Evolutionary conservation across 2,329 filamentous ascomycete species (phyloP).

Genomic region (Cytospora piceae): DNA sequence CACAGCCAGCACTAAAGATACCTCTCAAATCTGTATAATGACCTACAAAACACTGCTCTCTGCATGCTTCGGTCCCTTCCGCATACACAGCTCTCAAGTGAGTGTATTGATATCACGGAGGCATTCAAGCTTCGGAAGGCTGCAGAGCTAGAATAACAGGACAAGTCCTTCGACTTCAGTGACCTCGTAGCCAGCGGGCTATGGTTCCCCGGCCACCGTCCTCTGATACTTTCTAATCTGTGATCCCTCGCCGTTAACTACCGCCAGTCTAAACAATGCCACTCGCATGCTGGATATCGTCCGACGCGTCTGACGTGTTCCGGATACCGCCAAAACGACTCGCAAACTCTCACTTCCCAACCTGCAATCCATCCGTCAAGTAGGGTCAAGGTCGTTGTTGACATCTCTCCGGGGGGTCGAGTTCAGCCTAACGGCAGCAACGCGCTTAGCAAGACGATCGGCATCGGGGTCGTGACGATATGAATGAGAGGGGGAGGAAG

Average conservation of each 20-base stretch:
- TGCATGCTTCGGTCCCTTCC: not conserved
- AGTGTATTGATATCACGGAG: not conserved
- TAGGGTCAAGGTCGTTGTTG: slow-evolving; percentile 2
- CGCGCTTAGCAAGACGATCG: slow-evolving; percentile 66
- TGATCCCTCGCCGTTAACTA: not conserved
- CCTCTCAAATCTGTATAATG: not conserved
- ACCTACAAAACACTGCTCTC: not conserved
- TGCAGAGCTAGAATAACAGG: not conserved
- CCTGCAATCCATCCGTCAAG: not conserved
- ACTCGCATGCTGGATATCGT: not conserved
- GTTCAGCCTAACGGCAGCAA: slow-evolving; percentile 68
- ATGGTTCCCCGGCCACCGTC: not conserved
- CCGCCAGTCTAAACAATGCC: not conserved
- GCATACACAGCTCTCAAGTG: not conserved
- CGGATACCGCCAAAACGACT: not conserved
- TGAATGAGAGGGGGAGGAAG: slow-evolving; percentile 35
- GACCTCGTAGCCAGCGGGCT: slow-evolving; percentile 1
- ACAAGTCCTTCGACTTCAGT: not conserved
- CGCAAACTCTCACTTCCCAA: not conserved
- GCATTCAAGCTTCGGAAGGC: not conserved
- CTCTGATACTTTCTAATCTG: slow-evolving; percentile 18
- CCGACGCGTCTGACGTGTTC: not conserved
- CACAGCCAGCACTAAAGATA: not conserved
- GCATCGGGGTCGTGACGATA: slow-evolving; percentile 40
- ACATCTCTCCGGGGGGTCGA: slow-evolving; percentile 35